Percentiles rank a stretch among this genome's conserved stretches.
These are phyloP conservation scores for Coniochaeta sp. DNA, from an alignment of 2,329 filamentous ascomycete genomes.

Conservation along the genomic window DNA sequence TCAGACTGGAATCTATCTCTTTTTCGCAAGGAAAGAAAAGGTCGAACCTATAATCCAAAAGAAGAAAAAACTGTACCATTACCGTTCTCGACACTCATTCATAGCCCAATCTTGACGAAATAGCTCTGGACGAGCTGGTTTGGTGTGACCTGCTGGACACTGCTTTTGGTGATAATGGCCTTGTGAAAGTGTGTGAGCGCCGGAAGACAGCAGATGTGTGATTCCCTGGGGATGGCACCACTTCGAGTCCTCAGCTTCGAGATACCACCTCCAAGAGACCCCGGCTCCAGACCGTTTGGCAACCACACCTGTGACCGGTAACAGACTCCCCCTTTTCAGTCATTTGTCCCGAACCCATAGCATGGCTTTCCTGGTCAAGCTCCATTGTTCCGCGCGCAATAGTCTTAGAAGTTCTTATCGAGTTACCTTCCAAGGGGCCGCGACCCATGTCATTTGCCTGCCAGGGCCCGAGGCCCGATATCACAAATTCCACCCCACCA, in stretches of 20 bases:
- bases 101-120: not conserved
- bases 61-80: constrained; percentile 1
- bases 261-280: not conserved
- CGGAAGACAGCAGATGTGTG: not conserved
- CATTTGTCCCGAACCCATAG: not conserved
- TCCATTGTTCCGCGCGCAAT: not conserved
- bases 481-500: not conserved
- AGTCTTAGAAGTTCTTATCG: not conserved
- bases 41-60: not conserved
- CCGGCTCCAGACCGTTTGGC: not conserved
- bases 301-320: not conserved
- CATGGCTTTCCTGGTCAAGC: not conserved
- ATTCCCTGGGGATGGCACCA: not conserved
- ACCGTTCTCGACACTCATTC: constrained; percentile 1
- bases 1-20: not conserved
- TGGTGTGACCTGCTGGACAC: not conserved
- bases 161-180: not conserved
- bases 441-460: not conserved
- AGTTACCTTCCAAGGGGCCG: not conserved
- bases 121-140: not conserved
- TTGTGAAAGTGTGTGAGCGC: not conserved
- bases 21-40: constrained; percentile 1
- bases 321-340: not conserved
- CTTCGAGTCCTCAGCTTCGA: not conserved
- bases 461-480: not conserved